A percentile compares a stretch with the other conserved stretches of the same genome.
Evolutionary conservation across 2,329 filamentous ascomycete species (phyloP).

Genomic region (Niveomyces coronatus): DNA sequence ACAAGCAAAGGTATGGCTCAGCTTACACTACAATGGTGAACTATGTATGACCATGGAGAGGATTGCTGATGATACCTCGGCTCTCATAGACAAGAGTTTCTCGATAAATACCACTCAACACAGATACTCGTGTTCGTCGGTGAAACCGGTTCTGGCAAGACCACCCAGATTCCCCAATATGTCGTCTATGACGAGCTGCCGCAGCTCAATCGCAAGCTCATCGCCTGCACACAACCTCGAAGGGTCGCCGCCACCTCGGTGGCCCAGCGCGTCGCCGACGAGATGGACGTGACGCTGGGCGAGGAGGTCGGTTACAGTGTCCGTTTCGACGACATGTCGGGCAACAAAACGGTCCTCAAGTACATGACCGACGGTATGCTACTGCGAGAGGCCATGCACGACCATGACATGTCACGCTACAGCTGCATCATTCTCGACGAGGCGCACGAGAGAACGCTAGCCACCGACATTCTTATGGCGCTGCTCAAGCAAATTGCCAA

Average conservation of each 20-base stretch:
- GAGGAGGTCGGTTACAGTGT: slow-evolving; percentile 98
- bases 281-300: slow-evolving; percentile 87
- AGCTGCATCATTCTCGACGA: slow-evolving; percentile 98
- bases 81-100: slow-evolving; percentile 66
- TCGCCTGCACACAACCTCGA: slow-evolving; percentile 94
- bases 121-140: slow-evolving; percentile 98
- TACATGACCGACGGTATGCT: slow-evolving; percentile 99
- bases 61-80: too few species aligned
- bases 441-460: slow-evolving; percentile 93
- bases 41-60: too few species aligned
- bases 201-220: slow-evolving; percentile 73
- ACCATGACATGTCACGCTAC: slow-evolving; percentile 83
- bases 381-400: slow-evolving; percentile 90
- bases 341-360: slow-evolving; percentile 83
- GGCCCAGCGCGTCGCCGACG: slow-evolving; percentile 91
- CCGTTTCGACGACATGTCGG: slow-evolving; percentile 93
- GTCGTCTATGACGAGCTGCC: slow-evolving; percentile 95
- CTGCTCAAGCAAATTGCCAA: slow-evolving; percentile 81
- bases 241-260: slow-evolving; percentile 98
- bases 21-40: too few species aligned
- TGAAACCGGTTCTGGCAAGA: slow-evolving; percentile 98
- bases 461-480: slow-evolving; percentile 96
- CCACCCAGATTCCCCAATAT: slow-evolving; percentile 97
- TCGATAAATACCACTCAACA: slow-evolving; percentile 81
- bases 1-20: slow-evolving; percentile 78